Base-by-base conservation (phyloP, 306 rosid species). In the Abrus precatorius region DNA sequence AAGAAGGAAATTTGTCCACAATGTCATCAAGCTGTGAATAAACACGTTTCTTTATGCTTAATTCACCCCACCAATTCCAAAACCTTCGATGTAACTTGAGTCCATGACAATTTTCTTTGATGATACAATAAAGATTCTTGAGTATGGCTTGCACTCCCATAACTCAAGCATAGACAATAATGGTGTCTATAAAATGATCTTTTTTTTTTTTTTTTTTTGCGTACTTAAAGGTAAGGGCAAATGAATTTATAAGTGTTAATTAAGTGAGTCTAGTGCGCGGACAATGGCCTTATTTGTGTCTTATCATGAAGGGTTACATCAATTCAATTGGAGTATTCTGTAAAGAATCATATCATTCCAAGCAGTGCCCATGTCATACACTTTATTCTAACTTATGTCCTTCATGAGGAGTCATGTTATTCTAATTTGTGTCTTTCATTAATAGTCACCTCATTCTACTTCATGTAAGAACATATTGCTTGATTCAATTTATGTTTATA, bases 401-500 rank as follows among this genome's bases (percentile, higher is more conserved):
- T 63, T 38, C 30, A 36, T 63, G 30, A 36, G 36, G 6, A 34
- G 69, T 56, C 36, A 56, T 20, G 20, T 20, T 20, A 20, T 20
- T 20, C 20, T 20, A 20, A 20, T 20, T 20, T 20, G 20, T 20
- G 20, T 20, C 20, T 56, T 60, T 3, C 20, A 32, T 60, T 7
- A 60, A 61, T 32, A 4, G 14, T 61, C 67, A 4, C 44, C 32
- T 10, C 43, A 36, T 63, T 63, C 4, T 1, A 5, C 30, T 34
- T 36, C 1, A n/a, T 64, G 10, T 30, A 30, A 5, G 38, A 64
- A 64, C 13, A 14, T 64, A 13, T 64, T 64, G 6, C 30, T 38
- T 12, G 3, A 64, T 64, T 64, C 13, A 64, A 38, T 38, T 64
- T 12, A 64, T 64, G 70, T 14, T 34, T 36, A 62, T 36, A 62